These are phyloP conservation scores for Mimosa pudica DNA, from an alignment of 306 rosid species.

Conservation along the genomic window DNA sequence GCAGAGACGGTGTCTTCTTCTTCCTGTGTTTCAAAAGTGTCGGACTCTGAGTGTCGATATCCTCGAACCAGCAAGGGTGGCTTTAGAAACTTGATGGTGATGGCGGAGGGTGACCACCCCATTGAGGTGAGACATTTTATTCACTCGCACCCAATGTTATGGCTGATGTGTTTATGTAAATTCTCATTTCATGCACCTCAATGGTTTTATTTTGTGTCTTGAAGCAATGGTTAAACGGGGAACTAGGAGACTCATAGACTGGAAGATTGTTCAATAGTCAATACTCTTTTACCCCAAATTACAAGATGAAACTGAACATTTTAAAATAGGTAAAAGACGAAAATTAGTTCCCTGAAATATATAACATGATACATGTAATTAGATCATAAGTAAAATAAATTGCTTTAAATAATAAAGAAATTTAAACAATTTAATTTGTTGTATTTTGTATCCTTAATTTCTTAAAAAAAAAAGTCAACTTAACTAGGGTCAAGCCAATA, in stretches of 20 bases:
- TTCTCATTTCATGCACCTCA: not conserved
- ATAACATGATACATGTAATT: no score
- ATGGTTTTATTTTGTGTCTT: not conserved
- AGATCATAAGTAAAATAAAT: no score
- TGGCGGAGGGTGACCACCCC: slow-evolving; percentile 34
- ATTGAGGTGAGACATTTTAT: slow-evolving; percentile 48
- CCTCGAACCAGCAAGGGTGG: slow-evolving; percentile 16
- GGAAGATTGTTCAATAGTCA: no score
- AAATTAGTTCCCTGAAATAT: no score
- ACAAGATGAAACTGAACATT: no score
- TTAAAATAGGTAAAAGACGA: no score
- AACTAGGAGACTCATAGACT: not conserved
- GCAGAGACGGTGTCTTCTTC: slow-evolving; percentile 35
- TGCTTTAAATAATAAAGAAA: no score
- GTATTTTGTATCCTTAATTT: no score
- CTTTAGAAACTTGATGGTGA: slow-evolving; percentile 20
- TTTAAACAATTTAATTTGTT: no score
- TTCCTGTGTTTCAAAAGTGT: slow-evolving; percentile 28
- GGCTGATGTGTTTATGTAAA: not conserved
- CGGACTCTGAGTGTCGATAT: slow-evolving; percentile 17
- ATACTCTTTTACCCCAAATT: no score
- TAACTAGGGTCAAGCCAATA: no score
- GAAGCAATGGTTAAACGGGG: not conserved
- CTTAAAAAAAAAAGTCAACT: no score
- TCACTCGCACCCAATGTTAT: not conserved